Evolutionary conservation across 139 green algal genomes (phyloP), one percentile per base, ranked within the genome.

Genomic region (Tetratostichococcus sp.): DNA sequence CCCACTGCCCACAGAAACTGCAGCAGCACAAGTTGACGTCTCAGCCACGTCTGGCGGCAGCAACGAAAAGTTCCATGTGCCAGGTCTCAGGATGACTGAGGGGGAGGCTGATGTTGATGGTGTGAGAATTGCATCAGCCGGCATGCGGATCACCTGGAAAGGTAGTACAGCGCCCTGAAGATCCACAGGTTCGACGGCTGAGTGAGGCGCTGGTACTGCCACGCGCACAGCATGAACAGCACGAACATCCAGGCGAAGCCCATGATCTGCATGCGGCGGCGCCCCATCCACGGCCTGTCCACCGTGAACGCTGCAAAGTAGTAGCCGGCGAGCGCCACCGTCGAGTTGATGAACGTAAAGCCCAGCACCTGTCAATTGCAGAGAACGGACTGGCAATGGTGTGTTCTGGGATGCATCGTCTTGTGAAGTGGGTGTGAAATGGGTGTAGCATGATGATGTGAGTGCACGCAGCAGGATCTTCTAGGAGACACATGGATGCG

Each of bases 1-100:
- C 80, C 1, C 89, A 89, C 82, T 92, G 89, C 76, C 86, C 86
- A 69, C 81, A 93, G 82, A 91, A 93, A 17, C 70, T 85, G 17
- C 16, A 34, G 6, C 8, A 35, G 1, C 28, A 31, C 30, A 34
- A 22, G 28, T 19, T n/a, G n/a, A n/a, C n/a, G n/a, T n/a, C n/a
- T n/a, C n/a, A n/a, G n/a, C n/a, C n/a, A n/a, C n/a, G n/a, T n/a
- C n/a, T n/a, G n/a, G n/a, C n/a, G n/a, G 62, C 62, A 34, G 62
- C 62, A 69, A 1, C n/a, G 14, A 8, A 69, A 22, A 2, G n/a
- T 17, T 30, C 14, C 58, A 67, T 14, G 58, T 17, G 11, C 58
- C 58, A 14, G 39, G 39, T 14, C 8, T 14, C 39, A 22, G 39
- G 39, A 50, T 50, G 8, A 14, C 39, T n/a, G n/a, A n/a, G n/a